A percentile compares a stretch with the other conserved stretches of the same genome.
Evolutionary conservation across 164 flowering plant genomes (phyloP).

Genomic region (Piper betle): DNA sequence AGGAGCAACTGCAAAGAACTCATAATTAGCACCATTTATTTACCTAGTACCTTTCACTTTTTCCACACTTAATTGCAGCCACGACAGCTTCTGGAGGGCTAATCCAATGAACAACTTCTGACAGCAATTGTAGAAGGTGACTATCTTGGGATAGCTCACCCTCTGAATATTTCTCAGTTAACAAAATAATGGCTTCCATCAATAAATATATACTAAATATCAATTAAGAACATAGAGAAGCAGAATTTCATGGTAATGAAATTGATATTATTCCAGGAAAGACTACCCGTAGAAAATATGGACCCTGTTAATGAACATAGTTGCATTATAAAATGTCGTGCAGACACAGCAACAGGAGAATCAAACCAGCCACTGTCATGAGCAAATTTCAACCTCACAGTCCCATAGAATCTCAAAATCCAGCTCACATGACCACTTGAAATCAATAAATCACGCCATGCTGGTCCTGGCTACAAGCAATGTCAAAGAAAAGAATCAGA

Average conservation of each 20-base stretch:
- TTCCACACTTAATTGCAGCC: slow-evolving; percentile 58
- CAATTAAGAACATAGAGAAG: too few relatives aligned
- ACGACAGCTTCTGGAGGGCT: slow-evolving; percentile 69
- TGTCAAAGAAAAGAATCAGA: slow-evolving; percentile 4
- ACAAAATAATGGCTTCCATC: not conserved
- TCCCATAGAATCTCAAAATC: slow-evolving; percentile 66
- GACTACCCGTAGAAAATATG: slow-evolving; percentile 73
- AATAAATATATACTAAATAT: not conserved
- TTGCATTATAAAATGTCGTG: slow-evolving; percentile 79
- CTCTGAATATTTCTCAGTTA: slow-evolving; percentile 39
- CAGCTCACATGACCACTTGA: slow-evolving; percentile 74
- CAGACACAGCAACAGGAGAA: slow-evolving; percentile 86
- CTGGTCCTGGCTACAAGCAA: slow-evolving; percentile 68
- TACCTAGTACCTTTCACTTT: slow-evolving; percentile 66
- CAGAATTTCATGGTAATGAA: not conserved
- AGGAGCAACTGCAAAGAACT: slow-evolving; percentile 1
- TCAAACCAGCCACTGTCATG: slow-evolving; percentile 66
- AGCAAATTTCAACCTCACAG: slow-evolving; percentile 61
- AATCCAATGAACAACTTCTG: slow-evolving; percentile 71
- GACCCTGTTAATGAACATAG: slow-evolving; percentile 76
- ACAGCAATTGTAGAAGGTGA: slow-evolving; percentile 62
- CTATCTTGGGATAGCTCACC: slow-evolving; percentile 48
- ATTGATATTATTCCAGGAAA: not conserved
- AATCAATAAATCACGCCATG: slow-evolving; percentile 65
- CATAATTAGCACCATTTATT: not conserved